These are phyloP conservation scores for Aureobasidium sp. DNA, from an alignment of 2,329 filamentous ascomycete genomes.

Conservation along the genomic window DNA sequence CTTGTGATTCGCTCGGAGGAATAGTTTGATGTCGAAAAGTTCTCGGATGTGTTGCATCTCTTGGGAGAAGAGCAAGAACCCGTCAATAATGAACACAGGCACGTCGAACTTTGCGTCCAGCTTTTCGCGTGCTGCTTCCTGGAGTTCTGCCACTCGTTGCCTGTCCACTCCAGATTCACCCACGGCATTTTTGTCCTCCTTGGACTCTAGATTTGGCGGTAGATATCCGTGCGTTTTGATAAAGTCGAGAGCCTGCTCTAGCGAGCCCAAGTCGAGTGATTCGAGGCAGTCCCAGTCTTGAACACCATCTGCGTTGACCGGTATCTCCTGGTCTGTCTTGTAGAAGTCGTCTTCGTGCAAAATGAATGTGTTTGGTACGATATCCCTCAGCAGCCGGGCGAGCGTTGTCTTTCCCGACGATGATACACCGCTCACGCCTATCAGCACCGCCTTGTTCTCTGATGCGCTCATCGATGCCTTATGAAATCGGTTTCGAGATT, in stretches of 20 bases:
- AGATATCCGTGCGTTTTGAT: conserved; percentile 62
- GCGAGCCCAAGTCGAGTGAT: conserved; percentile 63
- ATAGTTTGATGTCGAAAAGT: conserved; percentile 67
- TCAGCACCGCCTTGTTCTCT: conserved; percentile 46
- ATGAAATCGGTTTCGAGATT: background rate
- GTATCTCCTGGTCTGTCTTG: conserved; percentile 63
- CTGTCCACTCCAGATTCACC: conserved; percentile 35
- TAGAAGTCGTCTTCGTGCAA: conserved; percentile 98
- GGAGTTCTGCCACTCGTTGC: conserved; percentile 25
- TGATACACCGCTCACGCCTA: conserved; percentile 83
- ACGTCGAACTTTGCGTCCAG: conserved; percentile 17
- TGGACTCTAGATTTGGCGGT: conserved; percentile 46
- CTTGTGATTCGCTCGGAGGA: conserved; percentile 63
- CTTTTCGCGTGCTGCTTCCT: conserved; percentile 19
- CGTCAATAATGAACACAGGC: conserved; percentile 69
- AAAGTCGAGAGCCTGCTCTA: conserved; percentile 61
- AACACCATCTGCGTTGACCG: conserved; percentile 46
- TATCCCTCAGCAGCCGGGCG: conserved; percentile 71
- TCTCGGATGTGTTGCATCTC: conserved; percentile 46
- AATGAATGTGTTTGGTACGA: conserved; percentile 69
- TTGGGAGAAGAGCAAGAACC: conserved; percentile 75
- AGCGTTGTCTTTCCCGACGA: conserved; percentile 94
- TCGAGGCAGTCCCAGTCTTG: conserved; percentile 90
- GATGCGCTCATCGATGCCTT: conserved; percentile 13
- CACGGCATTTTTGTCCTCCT: conserved; percentile 53